Conservation (phyloP, 2,329 filamentous ascomycete species). For the Triangularia verruculosa region DNA sequence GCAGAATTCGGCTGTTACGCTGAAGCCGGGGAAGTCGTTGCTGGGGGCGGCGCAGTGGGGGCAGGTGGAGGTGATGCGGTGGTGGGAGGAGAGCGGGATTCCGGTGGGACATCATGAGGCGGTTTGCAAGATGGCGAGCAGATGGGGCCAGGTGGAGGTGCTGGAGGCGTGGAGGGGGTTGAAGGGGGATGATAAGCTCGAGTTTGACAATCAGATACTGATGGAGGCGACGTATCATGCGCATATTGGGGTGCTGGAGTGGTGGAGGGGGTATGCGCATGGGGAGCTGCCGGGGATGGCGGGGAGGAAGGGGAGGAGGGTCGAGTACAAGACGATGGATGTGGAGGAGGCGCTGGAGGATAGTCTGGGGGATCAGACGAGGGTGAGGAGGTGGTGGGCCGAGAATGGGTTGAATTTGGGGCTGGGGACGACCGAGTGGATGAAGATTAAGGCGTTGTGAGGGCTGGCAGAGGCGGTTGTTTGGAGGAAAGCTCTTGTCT, state of each 20-base stretch:
- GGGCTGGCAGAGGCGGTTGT: too few species aligned
- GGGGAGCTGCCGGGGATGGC: constrained; percentile 54
- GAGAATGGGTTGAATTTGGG: constrained; percentile 77
- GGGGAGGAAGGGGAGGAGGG: constrained; percentile 60
- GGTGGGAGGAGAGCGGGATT: constrained; percentile 84
- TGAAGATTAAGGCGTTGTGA: constrained; percentile 72
- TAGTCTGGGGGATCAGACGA: constrained; percentile 67
- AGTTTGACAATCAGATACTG: constrained; percentile 46
- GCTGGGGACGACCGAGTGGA: constrained; percentile 83
- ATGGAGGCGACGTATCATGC: constrained; percentile 86
- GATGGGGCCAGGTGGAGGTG: constrained; percentile 79
- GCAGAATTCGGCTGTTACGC: constrained; percentile 53
- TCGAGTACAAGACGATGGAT: constrained; percentile 93
- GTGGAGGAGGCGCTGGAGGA: constrained; percentile 94
- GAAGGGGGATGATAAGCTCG: constrained; percentile 56
- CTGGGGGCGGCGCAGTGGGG: constrained; percentile 82
- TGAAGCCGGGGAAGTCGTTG: constrained; percentile 82
- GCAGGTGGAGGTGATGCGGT: constrained; percentile 71
- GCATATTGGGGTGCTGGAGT: constrained; percentile 80
- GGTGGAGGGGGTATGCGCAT: constrained; percentile 76
- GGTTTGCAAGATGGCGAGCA: constrained; percentile 79
- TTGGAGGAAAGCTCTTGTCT: too few species aligned
- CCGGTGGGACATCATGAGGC: constrained; percentile 76
- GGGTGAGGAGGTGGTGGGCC: constrained; percentile 84
- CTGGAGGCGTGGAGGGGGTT: constrained; percentile 78